Percentiles rank a stretch among this genome's conserved stretches.
These are phyloP conservation scores for Maudiozyma bulderi DNA, from an alignment of 805 yeast species.

Conservation along the genomic window DNA sequence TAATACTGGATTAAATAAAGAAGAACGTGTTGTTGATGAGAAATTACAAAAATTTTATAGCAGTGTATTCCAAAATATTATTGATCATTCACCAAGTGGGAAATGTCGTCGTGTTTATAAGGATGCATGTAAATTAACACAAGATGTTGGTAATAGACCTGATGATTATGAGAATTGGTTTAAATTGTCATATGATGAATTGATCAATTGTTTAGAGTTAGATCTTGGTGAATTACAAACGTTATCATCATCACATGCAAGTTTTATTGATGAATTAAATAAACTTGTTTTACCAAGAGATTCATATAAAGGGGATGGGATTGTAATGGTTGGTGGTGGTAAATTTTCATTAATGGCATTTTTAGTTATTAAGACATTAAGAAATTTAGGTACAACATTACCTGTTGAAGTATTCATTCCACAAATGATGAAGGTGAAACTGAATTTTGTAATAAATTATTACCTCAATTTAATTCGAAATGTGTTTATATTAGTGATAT, in stretches of 20 bases:
- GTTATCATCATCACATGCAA: conserved; percentile 13
- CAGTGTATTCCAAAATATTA: conserved; percentile 18
- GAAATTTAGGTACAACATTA: conserved; percentile 55
- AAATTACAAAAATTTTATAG: conserved; percentile 12
- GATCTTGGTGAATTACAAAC: conserved; percentile 9
- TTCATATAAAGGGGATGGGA: conserved; percentile 43
- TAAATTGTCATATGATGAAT: conserved; percentile 12
- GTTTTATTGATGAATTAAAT: conserved; percentile 10
- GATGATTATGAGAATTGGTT: conserved; percentile 15
- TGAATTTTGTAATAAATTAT: conserved; percentile 50
- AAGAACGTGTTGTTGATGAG: background rate
- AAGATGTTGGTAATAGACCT: conserved; percentile 18
- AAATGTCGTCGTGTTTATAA: conserved; percentile 13
- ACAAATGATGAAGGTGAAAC: conserved; percentile 54
- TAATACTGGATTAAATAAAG: background rate
- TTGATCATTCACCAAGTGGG: conserved; percentile 19
- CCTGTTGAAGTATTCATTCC: conserved; percentile 85
- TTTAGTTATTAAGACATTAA: conserved; percentile 41
- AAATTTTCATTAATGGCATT: conserved; percentile 55
- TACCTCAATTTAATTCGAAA: conserved; percentile 54
- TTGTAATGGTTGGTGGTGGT: conserved; percentile 68
- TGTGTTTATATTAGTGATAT: conserved; percentile 48
- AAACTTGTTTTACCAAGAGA: conserved; percentile 13
- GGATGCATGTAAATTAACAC: conserved; percentile 12
- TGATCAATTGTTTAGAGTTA: conserved; percentile 20